phyloP scores from a whole-genome alignment of 139 green algal genomes.

The Picochlorum sp. region DNA sequence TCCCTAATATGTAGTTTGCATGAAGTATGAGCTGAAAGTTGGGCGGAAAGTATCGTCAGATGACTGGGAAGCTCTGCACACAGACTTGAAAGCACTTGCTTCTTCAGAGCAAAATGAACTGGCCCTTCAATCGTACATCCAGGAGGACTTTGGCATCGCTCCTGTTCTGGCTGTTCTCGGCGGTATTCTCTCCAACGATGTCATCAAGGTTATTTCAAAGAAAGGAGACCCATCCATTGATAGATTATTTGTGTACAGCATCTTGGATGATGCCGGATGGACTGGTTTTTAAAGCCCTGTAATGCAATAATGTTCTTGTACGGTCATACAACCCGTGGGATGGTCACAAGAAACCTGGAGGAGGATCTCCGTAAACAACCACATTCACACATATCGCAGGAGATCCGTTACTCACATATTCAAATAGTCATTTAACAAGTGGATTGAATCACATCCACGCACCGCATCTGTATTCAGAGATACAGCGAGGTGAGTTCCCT shows the following conservation, averaged over 20 bases:
- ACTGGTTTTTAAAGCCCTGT: slow-evolving; percentile 27
- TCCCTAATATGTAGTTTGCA: neutral
- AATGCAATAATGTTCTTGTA: neutral
- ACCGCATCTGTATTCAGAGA: too few species aligned
- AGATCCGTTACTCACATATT: too few species aligned
- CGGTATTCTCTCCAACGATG: slow-evolving; percentile 74
- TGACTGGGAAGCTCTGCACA: too few species aligned
- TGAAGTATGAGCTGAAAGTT: neutral
- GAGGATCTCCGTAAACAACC: too few species aligned
- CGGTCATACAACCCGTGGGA: too few species aligned
- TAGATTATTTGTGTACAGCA: slow-evolving; percentile 77
- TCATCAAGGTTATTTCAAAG: slow-evolving; percentile 68
- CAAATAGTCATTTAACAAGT: too few species aligned
- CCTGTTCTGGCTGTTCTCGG: slow-evolving; percentile 71
- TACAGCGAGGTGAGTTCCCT: too few species aligned
- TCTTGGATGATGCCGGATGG: slow-evolving; percentile 42
- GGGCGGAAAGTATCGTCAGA: neutral
- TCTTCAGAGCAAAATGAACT: neutral
- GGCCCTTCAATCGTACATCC: slow-evolving; percentile 15
- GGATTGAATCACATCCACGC: too few species aligned
- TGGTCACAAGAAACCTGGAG: too few species aligned
- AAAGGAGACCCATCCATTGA: slow-evolving; percentile 59
- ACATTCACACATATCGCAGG: too few species aligned
- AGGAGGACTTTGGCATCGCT: slow-evolving; percentile 33
- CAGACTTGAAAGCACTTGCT: too few species aligned